Evolutionary conservation across 768 basidiomycete genomes (phyloP).

Genomic region (Dentipellis sp.): DNA sequence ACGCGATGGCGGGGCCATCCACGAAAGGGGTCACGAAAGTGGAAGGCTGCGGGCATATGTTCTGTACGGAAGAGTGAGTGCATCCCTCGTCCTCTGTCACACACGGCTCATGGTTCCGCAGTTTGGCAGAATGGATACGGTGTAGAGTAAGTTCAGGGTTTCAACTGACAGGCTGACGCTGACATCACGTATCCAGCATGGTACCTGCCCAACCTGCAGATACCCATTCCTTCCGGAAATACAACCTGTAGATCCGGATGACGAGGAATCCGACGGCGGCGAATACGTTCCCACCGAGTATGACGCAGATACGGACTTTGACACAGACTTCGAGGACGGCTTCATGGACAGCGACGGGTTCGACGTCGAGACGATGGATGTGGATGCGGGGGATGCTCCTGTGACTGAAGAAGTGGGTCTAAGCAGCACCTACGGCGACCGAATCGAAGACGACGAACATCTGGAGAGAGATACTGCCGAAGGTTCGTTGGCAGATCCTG

Average conservation of each 20-base stretch:
- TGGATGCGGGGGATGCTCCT: constrained; percentile 4
- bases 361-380: constrained; percentile 17
- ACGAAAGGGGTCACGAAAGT: constrained; percentile 46
- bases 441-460: constrained; percentile 21
- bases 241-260: constrained; percentile 43
- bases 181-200: constrained; percentile 36
- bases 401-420: constrained; percentile 25
- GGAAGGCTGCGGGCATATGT: constrained; percentile 51
- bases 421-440: constrained; percentile 17
- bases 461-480: constrained; percentile 4
- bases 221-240: constrained; percentile 46
- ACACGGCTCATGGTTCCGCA: constrained; percentile 15
- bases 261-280: constrained; percentile 58
- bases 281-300: constrained; percentile 53
- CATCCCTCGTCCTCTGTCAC: neutral
- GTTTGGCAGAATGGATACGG: constrained; percentile 60
- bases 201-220: constrained; percentile 63
- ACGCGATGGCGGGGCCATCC: constrained; percentile 12
- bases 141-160: constrained; percentile 34
- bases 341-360: constrained; percentile 15
- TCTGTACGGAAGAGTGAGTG: constrained; percentile 57
- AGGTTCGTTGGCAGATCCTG: neutral
- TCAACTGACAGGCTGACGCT: constrained; percentile 1
- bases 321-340: constrained; percentile 19
- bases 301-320: constrained; percentile 29